Conservation (phyloP, 1,284 basidiomycete genomes). For the Volvariella surrecta region DNA sequence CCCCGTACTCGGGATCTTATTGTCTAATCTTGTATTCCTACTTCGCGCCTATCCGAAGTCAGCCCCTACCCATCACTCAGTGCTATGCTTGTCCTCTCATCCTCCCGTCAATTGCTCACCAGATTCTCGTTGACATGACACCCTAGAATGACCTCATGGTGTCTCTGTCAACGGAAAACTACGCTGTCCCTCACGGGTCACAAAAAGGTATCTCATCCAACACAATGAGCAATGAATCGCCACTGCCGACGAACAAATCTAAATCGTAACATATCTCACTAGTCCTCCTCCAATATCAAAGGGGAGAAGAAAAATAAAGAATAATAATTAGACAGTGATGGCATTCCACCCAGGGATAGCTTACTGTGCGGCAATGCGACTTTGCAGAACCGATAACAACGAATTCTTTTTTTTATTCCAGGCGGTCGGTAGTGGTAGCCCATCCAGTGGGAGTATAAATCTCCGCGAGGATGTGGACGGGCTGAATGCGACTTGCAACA, state of each 20-base stretch:
- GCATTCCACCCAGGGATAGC: conserved; percentile 22
- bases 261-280: neutral
- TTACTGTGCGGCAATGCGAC: conserved; percentile 23
- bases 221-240: conserved; percentile 28
- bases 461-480: conserved; percentile 21
- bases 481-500: conserved; percentile 31
- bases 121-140: conserved; percentile 51
- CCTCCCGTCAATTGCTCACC: conserved; percentile 20
- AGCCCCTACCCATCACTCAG: neutral
- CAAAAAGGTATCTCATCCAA: conserved; percentile 36
- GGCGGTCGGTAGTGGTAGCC: too few relatives aligned
- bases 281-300: neutral
- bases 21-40: conserved; percentile 25
- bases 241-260: conserved; percentile 32
- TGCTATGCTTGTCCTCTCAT: neutral
- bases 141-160: conserved; percentile 25
- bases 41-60: conserved; percentile 13
- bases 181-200: conserved; percentile 25
- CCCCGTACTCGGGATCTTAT: conserved; percentile 36
- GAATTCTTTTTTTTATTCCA: conserved; percentile 23
- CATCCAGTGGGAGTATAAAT: conserved; percentile 30
- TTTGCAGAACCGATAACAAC: conserved; percentile 21
- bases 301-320: neutral
- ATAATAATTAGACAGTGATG: conserved; percentile 12
- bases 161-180: conserved; percentile 14